Base-by-base conservation (phyloP, 2,329 filamentous ascomycete species). In the Pseudocercospora vitis region DNA sequence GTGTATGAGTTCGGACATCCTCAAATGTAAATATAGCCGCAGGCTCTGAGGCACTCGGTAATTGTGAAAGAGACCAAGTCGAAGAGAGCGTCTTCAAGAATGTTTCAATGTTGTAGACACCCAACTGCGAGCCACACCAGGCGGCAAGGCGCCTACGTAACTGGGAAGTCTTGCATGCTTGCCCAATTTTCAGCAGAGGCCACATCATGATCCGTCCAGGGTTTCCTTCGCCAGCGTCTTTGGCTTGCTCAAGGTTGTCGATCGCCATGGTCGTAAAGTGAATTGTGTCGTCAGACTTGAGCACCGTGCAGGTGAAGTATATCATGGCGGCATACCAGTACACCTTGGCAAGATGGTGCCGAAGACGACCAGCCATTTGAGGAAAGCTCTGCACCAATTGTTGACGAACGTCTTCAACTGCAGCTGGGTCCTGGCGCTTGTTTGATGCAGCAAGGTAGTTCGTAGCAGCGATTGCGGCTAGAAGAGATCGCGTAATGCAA, bases 271-370 rank as follows among this genome's bases (percentile, higher is more conserved):
- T 21, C 12, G 40, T 31, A 3, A 46, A 24, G 2, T 18, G 12
- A 7, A 21, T 14, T 8, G 49, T 52, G 16, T 52, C 26, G 39
- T 45, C 28, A 1, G 49, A 37, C 11, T 33, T 11, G 3, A 33
- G 39, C 8, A 52, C 26, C 9, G 39, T 21, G 12, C 49, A 40
- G 2, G 28, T 46, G 19, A 52, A 52, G 40, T 52, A 31, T 8
- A 52, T 52, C 29, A 35, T 46, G 12, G 39, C 32, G n/a, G 49
- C 49, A 26, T 33, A 52, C 21, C 44, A 52, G 18, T 45, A 52
- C 3, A 44, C 49, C 8, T 46, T 26, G 19, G 49, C 39, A 12
- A 52, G 32, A 46, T 45, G 49, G 12, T 45, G 40, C 32, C 40
- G 45, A 9, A 45, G 18, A 12, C 35, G 39, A 5, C 29, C 49